Percentiles rank a stretch among this genome's conserved stretches.
These are phyloP conservation scores for Schizochytrium sp. DNA, from an alignment of 108 stramenopile species.

Conservation along the genomic window DNA sequence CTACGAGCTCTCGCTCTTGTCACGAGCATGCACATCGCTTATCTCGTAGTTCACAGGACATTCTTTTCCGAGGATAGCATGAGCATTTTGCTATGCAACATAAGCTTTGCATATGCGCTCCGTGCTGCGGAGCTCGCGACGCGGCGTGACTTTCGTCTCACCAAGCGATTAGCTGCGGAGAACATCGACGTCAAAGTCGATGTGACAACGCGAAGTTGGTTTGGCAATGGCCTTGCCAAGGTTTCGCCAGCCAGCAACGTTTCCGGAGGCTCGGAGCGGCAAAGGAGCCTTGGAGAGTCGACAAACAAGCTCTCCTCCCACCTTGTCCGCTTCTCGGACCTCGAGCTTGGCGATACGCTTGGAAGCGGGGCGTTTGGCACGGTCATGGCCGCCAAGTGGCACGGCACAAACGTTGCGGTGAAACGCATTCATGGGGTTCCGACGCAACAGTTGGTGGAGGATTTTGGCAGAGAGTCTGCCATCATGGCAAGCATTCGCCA, in stretches of 20 bases:
- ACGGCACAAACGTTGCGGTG: background rate
- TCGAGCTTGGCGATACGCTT: background rate
- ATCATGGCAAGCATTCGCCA: conserved; percentile 31
- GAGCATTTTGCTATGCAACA: background rate
- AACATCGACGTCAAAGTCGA: background rate
- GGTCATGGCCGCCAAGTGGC: background rate
- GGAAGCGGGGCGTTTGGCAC: background rate
- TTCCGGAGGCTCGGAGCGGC: too few relatives aligned
- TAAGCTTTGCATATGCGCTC: background rate
- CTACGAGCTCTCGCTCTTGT: background rate
- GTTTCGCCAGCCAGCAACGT: background rate
- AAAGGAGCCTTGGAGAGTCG: background rate
- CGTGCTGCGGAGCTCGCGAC: background rate
- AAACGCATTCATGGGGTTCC: background rate
- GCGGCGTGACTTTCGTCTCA: background rate
- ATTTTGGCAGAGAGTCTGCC: conserved; percentile 26
- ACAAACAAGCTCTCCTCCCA: background rate
- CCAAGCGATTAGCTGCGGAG: background rate
- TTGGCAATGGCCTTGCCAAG: background rate
- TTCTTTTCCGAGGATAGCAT: background rate
- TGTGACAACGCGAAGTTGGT: background rate
- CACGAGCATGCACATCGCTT: background rate
- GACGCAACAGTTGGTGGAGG: background rate
- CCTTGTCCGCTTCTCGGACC: background rate
- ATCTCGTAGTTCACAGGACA: background rate